Conservation (phyloP, 306 rosid species). For the Begonia fuchsioides region DNA sequence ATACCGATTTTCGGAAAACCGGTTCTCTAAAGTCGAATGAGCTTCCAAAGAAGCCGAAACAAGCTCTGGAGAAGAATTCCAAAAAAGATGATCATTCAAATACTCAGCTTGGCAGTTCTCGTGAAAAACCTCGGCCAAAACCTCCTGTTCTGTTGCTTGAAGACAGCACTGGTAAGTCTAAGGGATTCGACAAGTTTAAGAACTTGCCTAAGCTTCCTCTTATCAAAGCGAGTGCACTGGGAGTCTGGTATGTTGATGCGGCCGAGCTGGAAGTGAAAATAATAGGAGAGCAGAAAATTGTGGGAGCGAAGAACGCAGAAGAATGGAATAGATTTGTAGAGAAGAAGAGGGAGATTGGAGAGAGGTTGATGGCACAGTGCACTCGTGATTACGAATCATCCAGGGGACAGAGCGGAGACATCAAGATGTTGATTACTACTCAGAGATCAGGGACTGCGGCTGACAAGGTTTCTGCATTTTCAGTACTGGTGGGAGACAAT, state of each 20-base stretch:
- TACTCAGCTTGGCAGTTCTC: conserved; percentile 2
- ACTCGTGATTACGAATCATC: conserved; percentile 58
- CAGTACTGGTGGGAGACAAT: conserved; percentile 78
- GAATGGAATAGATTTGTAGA: conserved; percentile 61
- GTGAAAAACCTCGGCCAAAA: conserved; percentile 40
- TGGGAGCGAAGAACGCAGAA: conserved; percentile 26
- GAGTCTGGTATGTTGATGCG: conserved; percentile 68
- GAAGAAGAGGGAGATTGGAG: conserved; percentile 59
- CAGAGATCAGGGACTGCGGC: conserved; percentile 94
- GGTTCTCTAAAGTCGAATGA: conserved; percentile 22
- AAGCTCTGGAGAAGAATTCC: conserved; percentile 12
- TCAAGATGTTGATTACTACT: conserved; percentile 66
- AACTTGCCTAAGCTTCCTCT: conserved; percentile 65
- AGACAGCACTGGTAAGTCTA: conserved; percentile 19
- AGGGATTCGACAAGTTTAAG: conserved; percentile 34
- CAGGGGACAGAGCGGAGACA: conserved; percentile 75
- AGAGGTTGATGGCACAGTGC: conserved; percentile 76
- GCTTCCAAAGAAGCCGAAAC: conserved; percentile 16
- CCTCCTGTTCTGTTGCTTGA: conserved; percentile 39
- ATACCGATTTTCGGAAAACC: conserved; percentile 64
- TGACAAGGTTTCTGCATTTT: conserved; percentile 82
- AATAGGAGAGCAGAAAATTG: conserved; percentile 42
- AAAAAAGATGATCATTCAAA: conserved; percentile 6
- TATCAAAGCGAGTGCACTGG: conserved; percentile 42
- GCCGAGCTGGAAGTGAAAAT: conserved; percentile 54